A percentile compares a stretch with the other conserved stretches of the same genome.
phyloP scores from a whole-genome alignment of 805 yeast species.

The Yarrowia divulgata region DNA sequence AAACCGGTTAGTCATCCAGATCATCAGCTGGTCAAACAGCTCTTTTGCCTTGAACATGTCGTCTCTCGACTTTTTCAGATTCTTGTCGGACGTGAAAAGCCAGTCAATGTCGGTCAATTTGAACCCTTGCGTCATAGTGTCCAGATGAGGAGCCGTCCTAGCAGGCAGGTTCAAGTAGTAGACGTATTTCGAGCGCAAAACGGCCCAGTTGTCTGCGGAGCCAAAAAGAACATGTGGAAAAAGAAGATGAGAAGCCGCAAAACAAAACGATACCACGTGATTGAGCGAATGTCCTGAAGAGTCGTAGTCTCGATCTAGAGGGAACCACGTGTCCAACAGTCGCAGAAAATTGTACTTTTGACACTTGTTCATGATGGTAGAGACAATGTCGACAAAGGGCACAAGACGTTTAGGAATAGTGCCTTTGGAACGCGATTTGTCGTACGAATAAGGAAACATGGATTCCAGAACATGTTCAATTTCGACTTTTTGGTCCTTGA shows the following conservation, averaged over 20 bases:
- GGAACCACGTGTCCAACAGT: constrained; percentile 7
- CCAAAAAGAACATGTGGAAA: constrained; percentile 3
- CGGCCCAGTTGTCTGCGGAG: neutral
- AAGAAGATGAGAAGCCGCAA: neutral
- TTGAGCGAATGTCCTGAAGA: neutral
- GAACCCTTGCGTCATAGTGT: neutral
- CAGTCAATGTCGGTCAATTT: constrained; percentile 6
- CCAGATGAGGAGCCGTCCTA: neutral
- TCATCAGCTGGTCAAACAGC: neutral
- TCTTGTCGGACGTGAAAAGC: neutral
- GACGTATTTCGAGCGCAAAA: neutral
- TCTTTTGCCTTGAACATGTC: constrained; percentile 9
- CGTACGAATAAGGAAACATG: neutral
- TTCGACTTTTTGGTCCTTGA: neutral
- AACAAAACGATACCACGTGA: constrained; percentile 6
- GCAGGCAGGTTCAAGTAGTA: constrained; percentile 3
- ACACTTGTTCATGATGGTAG: neutral
- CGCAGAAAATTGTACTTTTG: neutral
- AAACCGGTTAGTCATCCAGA: constrained; percentile 5
- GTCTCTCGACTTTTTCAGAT: constrained; percentile 3
- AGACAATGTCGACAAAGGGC: neutral
- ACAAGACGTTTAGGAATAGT: constrained; percentile 2
- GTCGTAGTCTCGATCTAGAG: neutral
- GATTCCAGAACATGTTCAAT: neutral
- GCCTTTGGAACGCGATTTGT: too few species aligned